Percentiles rank a stretch among this genome's conserved stretches.
phyloP scores from a whole-genome alignment of 2,329 filamentous ascomycete genomes.

The Verticillium zaregamsianum region DNA sequence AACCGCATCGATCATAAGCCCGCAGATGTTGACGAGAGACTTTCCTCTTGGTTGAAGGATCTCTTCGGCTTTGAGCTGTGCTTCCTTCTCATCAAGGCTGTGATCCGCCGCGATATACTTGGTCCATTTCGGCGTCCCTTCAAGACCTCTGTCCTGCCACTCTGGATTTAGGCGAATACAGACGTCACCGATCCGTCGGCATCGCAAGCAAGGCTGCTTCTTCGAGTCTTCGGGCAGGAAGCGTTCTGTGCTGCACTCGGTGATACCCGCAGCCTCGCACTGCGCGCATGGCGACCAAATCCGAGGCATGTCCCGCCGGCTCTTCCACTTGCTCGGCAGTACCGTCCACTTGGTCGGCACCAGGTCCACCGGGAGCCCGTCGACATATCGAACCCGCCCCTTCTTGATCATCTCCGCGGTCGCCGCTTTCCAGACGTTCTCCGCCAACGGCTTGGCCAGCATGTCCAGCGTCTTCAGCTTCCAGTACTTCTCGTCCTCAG shows the following conservation, averaged over 20 bases:
- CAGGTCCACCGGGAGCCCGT: neutral
- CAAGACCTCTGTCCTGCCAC: neutral
- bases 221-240: neutral
- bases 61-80: neutral
- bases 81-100: neutral
- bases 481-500: neutral
- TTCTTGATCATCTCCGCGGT: neutral
- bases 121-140: neutral
- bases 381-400: neutral
- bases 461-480: neutral
- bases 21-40: slow-evolving; percentile 1
- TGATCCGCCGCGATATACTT: neutral
- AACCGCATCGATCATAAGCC: neutral
- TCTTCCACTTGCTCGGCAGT: neutral
- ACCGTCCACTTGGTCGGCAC: neutral
- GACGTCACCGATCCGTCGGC: neutral
- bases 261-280: neutral
- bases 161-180: neutral
- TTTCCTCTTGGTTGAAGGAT: neutral
- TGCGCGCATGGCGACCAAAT: neutral
- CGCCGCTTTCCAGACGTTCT: neutral
- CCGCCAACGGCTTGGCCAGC: neutral
- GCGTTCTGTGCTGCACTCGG: neutral
- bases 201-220: neutral
- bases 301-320: neutral